Conservation (phyloP, 768 basidiomycete genomes). For the Tylopilus sp. region DNA sequence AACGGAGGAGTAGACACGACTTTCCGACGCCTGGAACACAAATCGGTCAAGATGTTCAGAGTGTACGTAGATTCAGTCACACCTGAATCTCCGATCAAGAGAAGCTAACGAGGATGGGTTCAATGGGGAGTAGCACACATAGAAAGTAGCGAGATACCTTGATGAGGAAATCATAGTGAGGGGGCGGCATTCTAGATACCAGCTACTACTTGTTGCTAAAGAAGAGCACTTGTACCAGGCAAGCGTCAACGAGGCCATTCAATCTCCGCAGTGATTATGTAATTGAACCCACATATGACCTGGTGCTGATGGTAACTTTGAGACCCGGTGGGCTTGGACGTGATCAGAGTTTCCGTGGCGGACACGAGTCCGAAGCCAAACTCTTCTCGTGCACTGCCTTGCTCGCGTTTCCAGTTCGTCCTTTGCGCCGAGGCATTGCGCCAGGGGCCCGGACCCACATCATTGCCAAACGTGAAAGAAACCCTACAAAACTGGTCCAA, state of each 20-base stretch:
- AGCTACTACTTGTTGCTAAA: not conserved
- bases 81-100: constrained; percentile 97
- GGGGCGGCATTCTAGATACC: constrained; percentile 63
- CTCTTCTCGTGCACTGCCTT: not conserved
- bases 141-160: constrained; percentile 48
- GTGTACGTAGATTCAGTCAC: not conserved
- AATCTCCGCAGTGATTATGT: constrained; percentile 1
- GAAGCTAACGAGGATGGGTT: constrained; percentile 49
- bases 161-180: constrained; percentile 97
- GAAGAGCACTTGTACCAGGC: not conserved
- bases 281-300: not conserved
- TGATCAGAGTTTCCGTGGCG: too few relatives aligned
- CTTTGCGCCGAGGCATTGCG: not conserved
- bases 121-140: constrained; percentile 1
- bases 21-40: constrained; percentile 78
- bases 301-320: too few relatives aligned
- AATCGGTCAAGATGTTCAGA: constrained; percentile 7
- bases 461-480: not conserved
- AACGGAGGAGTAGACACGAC: constrained; percentile 91
- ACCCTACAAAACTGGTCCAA: not conserved
- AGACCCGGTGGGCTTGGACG: too few relatives aligned
- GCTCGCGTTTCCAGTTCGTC: not conserved
- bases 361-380: too few relatives aligned
- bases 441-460: not conserved
- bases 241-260: not conserved